Conservation (phyloP, 2,329 filamentous ascomycete genomes). For the Neurospora sp. region DNA sequence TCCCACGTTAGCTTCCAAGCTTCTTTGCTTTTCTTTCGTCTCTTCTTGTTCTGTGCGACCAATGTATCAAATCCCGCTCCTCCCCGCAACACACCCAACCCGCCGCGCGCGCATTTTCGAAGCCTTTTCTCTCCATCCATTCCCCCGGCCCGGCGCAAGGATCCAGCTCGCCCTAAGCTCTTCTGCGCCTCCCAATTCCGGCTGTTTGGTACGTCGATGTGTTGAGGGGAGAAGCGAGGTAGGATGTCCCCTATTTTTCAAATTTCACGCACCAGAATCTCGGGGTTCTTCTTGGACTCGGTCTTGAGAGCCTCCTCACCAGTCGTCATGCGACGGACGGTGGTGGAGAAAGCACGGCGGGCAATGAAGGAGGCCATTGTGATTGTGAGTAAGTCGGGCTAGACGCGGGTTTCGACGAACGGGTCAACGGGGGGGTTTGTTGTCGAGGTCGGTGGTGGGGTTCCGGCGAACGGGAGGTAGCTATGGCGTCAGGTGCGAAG, state of each 20-base stretch:
- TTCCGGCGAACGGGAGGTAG: conserved; percentile 6
- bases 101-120: neutral
- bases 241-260: neutral
- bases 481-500: neutral
- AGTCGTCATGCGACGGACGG: conserved; percentile 39
- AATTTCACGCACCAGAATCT: conserved; percentile 33
- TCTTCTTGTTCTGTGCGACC: neutral
- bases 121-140: neutral
- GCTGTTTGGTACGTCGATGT: neutral
- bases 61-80: neutral
- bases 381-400: conserved; percentile 15
- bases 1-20: neutral
- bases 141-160: neutral
- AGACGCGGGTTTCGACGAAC: conserved; percentile 7
- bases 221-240: neutral
- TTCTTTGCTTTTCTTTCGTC: neutral
- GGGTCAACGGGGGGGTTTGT: conserved; percentile 9
- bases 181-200: neutral
- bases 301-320: conserved; percentile 41
- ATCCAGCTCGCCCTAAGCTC: neutral
- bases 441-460: conserved; percentile 6
- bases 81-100: neutral
- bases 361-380: conserved; percentile 47
- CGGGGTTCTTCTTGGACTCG: conserved; percentile 47
- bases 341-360: conserved; percentile 46